Evolutionary conservation across 1,284 basidiomycete genomes (phyloP).

Genomic region (Rhodotorula sp.): DNA sequence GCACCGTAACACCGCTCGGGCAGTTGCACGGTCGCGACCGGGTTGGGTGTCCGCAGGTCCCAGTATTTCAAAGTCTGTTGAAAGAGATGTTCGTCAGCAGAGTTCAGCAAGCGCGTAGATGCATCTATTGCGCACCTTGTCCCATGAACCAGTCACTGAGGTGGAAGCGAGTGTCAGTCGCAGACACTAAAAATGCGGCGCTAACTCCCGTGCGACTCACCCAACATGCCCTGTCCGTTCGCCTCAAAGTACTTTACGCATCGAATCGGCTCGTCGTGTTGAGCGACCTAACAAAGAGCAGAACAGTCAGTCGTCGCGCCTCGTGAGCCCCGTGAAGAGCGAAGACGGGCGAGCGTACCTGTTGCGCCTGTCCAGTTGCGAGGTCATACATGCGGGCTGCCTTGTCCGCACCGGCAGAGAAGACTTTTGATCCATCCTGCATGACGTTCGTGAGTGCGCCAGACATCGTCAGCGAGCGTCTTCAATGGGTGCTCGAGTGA

Average conservation of each 20-base stretch:
- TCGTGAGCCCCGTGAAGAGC: background rate
- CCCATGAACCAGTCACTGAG: constrained; percentile 80
- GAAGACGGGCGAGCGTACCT: constrained; percentile 1
- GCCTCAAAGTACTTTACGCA: constrained; percentile 72
- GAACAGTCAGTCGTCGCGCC: background rate
- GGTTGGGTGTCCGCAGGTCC: constrained; percentile 73
- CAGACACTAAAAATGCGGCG: too few relatives aligned
- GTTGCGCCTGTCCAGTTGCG: constrained; percentile 58
- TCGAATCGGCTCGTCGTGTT: constrained; percentile 79
- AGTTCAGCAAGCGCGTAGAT: background rate
- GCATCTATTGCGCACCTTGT: constrained; percentile 62
- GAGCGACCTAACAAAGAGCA: constrained; percentile 61
- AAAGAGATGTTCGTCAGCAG: background rate
- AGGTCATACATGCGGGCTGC: constrained; percentile 50
- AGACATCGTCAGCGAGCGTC: background rate
- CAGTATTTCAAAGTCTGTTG: constrained; percentile 66
- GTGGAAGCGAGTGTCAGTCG: background rate
- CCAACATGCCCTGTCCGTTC: constrained; percentile 51
- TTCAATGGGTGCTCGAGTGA: background rate
- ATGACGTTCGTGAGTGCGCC: too few relatives aligned
- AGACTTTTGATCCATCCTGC: constrained; percentile 51
- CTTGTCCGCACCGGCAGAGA: constrained; percentile 77
- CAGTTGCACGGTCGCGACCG: constrained; percentile 73
- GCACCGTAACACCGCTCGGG: constrained; percentile 78
- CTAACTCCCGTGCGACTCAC: constrained; percentile 4